A percentile compares a stretch with the other conserved stretches of the same genome.
Evolutionary conservation across 2,329 filamentous ascomycete genomes (phyloP).

Genomic region (Myriosclerotinia scirpicola): DNA sequence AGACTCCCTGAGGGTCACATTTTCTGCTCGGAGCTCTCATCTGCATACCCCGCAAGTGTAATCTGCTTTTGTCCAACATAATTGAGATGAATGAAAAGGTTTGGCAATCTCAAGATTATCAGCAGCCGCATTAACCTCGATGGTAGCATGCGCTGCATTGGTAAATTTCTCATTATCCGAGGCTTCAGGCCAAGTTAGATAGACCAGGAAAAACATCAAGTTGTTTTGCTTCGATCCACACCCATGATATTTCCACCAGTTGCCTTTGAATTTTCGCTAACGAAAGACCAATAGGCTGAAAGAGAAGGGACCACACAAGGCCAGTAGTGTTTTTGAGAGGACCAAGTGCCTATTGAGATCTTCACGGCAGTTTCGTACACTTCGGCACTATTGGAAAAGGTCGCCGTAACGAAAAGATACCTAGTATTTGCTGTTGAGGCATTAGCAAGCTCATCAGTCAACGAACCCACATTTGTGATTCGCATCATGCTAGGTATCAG

Average conservation of each 20-base stretch:
- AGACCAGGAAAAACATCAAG: background rate
- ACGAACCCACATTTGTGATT: constrained; percentile 24
- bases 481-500: constrained; percentile 23
- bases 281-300: background rate
- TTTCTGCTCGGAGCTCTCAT: constrained; percentile 28
- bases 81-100: constrained; percentile 23
- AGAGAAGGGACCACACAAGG: background rate
- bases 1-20: constrained; percentile 37
- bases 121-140: background rate
- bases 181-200: background rate
- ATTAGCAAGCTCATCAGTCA: background rate
- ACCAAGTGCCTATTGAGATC: background rate
- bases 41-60: constrained; percentile 24
- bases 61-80: constrained; percentile 24
- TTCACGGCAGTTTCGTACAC: background rate
- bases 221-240: background rate
- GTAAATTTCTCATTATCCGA: constrained; percentile 15
- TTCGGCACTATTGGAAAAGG: constrained; percentile 5
- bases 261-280: background rate
- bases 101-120: background rate
- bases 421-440: background rate
- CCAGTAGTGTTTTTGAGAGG: background rate
- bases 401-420: background rate
- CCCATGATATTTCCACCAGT: background rate
- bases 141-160: constrained; percentile 5